Percentiles rank a stretch among this genome's conserved stretches.
Evolutionary conservation across 176 grass and related monocot species (phyloP).

Genomic region (Hsuehochloa calcarea): DNA sequence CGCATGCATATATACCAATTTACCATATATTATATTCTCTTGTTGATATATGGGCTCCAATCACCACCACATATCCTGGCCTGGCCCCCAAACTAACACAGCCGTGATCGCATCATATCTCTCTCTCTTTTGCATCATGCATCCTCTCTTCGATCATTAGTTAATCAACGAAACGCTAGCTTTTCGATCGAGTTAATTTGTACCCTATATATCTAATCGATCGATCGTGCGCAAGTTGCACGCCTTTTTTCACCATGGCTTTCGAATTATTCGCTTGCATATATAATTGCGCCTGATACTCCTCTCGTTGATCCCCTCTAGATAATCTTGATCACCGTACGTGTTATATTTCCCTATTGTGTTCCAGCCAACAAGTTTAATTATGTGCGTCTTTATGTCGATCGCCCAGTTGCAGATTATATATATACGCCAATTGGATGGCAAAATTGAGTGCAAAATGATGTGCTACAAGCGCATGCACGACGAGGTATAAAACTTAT

Average conservation of each 20-base stretch:
- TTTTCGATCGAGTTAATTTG: neutral
- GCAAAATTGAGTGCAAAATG: neutral
- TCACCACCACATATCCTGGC: neutral
- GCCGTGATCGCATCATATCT: conserved; percentile 33
- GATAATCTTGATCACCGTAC: too few relatives aligned
- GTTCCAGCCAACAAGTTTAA: neutral
- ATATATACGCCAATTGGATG: neutral
- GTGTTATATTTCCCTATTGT: neutral
- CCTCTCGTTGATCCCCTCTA: neutral
- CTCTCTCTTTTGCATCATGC: neutral
- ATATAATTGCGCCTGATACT: neutral
- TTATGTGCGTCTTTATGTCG: neutral
- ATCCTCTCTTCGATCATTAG: neutral
- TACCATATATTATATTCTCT: neutral
- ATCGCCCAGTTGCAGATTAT: too few relatives aligned
- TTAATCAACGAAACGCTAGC: neutral
- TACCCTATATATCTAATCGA: neutral
- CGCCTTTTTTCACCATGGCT: conserved; percentile 14
- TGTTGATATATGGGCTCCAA: neutral
- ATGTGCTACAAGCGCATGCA: neutral
- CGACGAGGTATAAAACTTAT: conserved; percentile 1
- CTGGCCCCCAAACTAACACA: neutral
- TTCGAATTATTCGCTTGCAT: neutral
- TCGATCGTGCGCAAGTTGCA: neutral
- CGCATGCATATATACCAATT: neutral